A percentile compares a stretch with the other conserved stretches of the same genome.
These are phyloP conservation scores for Yamadazyma membranifaciens DNA, from an alignment of 1,139 yeast species.

Conservation along the genomic window DNA sequence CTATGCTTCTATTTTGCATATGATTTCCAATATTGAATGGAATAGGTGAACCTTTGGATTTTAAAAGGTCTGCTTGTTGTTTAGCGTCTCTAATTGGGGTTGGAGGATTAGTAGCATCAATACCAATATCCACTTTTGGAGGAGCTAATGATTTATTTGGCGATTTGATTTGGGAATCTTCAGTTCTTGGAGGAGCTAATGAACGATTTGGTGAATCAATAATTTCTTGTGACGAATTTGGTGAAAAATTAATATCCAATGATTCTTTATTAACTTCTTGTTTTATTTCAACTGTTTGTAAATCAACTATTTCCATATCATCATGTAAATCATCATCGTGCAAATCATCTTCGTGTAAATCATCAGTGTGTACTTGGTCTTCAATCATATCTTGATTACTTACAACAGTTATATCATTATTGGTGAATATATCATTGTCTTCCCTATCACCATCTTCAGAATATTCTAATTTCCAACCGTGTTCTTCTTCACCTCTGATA, in stretches of 20 bases:
- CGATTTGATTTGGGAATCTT: slow-evolving; percentile 11
- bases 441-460: slow-evolving; percentile 45
- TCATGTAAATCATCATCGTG: too few relatives aligned
- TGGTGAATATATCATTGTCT: slow-evolving; percentile 35
- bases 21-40: not conserved
- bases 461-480: slow-evolving; percentile 43
- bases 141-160: slow-evolving; percentile 6
- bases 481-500: slow-evolving; percentile 35
- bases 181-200: slow-evolving; percentile 24
- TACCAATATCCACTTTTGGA: slow-evolving; percentile 17
- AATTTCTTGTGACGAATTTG: slow-evolving; percentile 17
- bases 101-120: slow-evolving; percentile 21
- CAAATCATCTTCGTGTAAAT: not conserved
- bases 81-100: slow-evolving; percentile 14
- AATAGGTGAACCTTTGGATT: not conserved
- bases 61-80: slow-evolving; percentile 10
- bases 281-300: not conserved
- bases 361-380: not conserved
- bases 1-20: not conserved
- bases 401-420: slow-evolving; percentile 20
- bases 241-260: slow-evolving; percentile 16
- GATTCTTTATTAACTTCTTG: not conserved
- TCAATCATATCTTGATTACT: slow-evolving; percentile 7
- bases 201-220: slow-evolving; percentile 22
- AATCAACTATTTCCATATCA: not conserved